These are phyloP conservation scores for Penicillium simplicissimum DNA, from an alignment of 495 filamentous ascomycete genomes.

Conservation along the genomic window DNA sequence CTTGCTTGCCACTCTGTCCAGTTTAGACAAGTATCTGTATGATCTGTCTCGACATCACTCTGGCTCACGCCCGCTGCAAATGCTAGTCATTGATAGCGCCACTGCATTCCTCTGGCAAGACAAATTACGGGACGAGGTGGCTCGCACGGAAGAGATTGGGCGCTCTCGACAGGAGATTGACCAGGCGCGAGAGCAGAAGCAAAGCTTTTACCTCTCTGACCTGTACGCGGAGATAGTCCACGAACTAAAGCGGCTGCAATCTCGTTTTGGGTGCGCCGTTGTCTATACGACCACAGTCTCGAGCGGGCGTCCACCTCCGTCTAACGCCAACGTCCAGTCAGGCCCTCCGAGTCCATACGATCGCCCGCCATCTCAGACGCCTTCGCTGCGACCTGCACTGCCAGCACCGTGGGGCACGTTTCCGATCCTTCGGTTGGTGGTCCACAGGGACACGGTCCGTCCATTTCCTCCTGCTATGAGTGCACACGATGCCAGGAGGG, in stretches of 20 bases:
- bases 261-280: conserved; percentile 41
- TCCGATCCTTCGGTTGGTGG: conserved; percentile 47
- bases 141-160: conserved; percentile 43
- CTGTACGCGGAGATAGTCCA: conserved; percentile 37
- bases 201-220: conserved; percentile 37
- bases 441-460: conserved; percentile 45
- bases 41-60: conserved; percentile 50
- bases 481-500: conserved; percentile 54
- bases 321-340: conserved; percentile 42
- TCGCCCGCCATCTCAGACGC: conserved; percentile 32
- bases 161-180: conserved; percentile 34
- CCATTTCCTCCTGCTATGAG: conserved; percentile 57
- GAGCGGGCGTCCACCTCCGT: conserved; percentile 22
- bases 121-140: conserved; percentile 49
- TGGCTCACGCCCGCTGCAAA: conserved; percentile 43
- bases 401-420: conserved; percentile 51
- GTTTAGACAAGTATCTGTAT: conserved; percentile 54
- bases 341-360: conserved; percentile 37
- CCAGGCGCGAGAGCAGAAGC: conserved; percentile 27
- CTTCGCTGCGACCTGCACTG: conserved; percentile 43
- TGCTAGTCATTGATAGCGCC: conserved; percentile 55
- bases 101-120: conserved; percentile 62
- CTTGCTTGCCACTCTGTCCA: conserved; percentile 51
- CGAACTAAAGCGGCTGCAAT: conserved; percentile 38
- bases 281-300: conserved; percentile 40